Base-by-base conservation (phyloP, 352 stramenopile genomes). In the Thraustochytrium striatum region DNA sequence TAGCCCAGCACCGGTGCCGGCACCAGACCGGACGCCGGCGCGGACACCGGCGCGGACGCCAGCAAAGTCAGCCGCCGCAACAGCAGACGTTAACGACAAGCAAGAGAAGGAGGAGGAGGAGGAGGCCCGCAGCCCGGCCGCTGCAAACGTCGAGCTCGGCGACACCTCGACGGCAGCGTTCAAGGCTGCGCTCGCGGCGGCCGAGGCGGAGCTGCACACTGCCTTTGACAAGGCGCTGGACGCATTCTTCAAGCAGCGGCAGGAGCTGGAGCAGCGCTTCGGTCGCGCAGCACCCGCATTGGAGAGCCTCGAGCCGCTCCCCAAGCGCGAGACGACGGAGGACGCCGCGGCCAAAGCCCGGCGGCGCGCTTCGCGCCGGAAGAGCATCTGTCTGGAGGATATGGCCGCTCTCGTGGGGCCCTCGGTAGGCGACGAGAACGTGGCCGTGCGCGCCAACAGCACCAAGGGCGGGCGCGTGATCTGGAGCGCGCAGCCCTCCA, bases 141-240 rank as follows among this genome's bases (percentile, higher is more conserved):
- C n/a, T n/a, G n/a, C n/a, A n/a, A n/a, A n/a, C n/a, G n/a, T n/a
- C n/a, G n/a, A n/a, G n/a, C n/a, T n/a, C n/a, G n/a, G n/a, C n/a
- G n/a, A n/a, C n/a, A n/a, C n/a, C n/a, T n/a, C n/a, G n/a, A n/a
- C n/a, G n/a, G n/a, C n/a, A 2, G n/a, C 21, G 21, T 1, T 72
- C 13, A 43, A 75, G 43, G 19, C 65, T 13, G 65, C 44, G 25
- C n/a, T 75, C 19, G 65, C 65, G 19, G 19, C n/a, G 5, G 65
- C 65, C 5, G 65, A 75, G 39, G 52, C 52, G 16, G 25, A 43
- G 21, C 47, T 75, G 16, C 65, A 75, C 50, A 43, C 44, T 9
- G 52, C 65, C 30, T 75, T 75, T 70, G 65, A 75, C 13, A 7
- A 5, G 9, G 65, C 65, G 16, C 25, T 75, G 65, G 35, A 58